Percentiles rank a stretch among this genome's conserved stretches.
phyloP scores from a whole-genome alignment of 495 filamentous ascomycete genomes.

The Tuber umbilicatum region DNA sequence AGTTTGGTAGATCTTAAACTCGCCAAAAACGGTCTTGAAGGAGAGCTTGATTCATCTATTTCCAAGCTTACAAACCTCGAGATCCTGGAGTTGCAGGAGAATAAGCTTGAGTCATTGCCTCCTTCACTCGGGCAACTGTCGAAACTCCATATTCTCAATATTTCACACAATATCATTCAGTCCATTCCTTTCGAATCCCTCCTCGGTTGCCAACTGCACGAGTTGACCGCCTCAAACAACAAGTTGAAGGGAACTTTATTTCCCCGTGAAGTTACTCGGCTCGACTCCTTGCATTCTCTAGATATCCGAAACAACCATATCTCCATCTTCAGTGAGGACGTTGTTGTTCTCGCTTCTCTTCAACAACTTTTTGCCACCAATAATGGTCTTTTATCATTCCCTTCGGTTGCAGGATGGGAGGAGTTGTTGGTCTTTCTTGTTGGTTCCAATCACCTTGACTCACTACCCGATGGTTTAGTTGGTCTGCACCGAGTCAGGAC shows the following conservation, averaged over 20 bases:
- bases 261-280: conserved; percentile 50
- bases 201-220: conserved; percentile 59
- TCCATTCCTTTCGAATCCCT: conserved; percentile 63
- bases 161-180: conserved; percentile 67
- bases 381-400: conserved; percentile 68
- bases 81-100: conserved; percentile 70
- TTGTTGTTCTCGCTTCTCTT: conserved; percentile 62
- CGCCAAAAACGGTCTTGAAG: conserved; percentile 67
- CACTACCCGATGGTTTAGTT: conserved; percentile 67
- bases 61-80: conserved; percentile 61
- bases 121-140: conserved; percentile 56
- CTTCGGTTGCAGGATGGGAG: conserved; percentile 63
- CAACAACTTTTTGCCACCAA: conserved; percentile 64
- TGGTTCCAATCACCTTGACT: conserved; percentile 70
- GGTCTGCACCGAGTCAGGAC: conserved; percentile 59
- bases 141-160: conserved; percentile 65
- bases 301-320: conserved; percentile 73
- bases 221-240: conserved; percentile 74
- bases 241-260: conserved; percentile 67
- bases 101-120: conserved; percentile 72
- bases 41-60: conserved; percentile 55
- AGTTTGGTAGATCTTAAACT: conserved; percentile 73
- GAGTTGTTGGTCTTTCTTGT: conserved; percentile 64
- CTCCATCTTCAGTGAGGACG: conserved; percentile 49
- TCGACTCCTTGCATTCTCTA: conserved; percentile 61